These are phyloP conservation scores for Immersiporthe knoxdaviesiana DNA, from an alignment of 2,329 filamentous ascomycete genomes.

Conservation along the genomic window DNA sequence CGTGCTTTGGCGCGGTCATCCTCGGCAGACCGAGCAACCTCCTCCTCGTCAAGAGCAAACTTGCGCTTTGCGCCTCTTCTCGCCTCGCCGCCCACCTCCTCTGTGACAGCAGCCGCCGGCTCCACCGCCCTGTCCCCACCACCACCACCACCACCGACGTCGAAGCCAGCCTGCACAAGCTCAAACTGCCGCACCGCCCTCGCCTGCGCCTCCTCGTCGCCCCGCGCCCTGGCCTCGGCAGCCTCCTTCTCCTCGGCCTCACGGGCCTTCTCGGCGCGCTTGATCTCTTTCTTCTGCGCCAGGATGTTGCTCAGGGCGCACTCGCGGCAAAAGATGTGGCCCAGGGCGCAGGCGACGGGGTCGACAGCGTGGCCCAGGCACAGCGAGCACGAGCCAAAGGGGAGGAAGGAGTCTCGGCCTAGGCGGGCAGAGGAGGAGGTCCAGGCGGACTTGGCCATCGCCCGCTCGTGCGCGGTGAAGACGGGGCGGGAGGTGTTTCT, in stretches of 20 bases:
- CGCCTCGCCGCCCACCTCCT: conserved; percentile 31
- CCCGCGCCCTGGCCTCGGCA: conserved; percentile 60
- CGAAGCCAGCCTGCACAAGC: conserved; percentile 74
- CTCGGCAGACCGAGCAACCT: conserved; percentile 69
- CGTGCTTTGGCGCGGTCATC: conserved; percentile 73
- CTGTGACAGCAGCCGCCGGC: conserved; percentile 35
- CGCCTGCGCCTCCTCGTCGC: conserved; percentile 70
- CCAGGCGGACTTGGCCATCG: conserved; percentile 81
- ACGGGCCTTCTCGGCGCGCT: conserved; percentile 70
- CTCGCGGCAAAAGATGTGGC: conserved; percentile 94
- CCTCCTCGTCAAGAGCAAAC: conserved; percentile 77
- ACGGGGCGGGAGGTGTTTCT: conserved; percentile 90
- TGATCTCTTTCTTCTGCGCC: conserved; percentile 88
- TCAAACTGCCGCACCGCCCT: conserved; percentile 83
- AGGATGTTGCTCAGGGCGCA: conserved; percentile 92
- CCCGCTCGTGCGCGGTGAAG: conserved; percentile 91
- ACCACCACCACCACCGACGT: conserved; percentile 39
- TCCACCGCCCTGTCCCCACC: conserved; percentile 34
- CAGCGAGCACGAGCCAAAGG: conserved; percentile 85
- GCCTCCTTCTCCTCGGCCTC: conserved; percentile 65
- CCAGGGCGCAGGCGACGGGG: conserved; percentile 80
- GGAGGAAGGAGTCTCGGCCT: conserved; percentile 86
- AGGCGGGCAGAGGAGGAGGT: conserved; percentile 81
- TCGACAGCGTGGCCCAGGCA: conserved; percentile 81
- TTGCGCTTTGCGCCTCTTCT: conserved; percentile 67